phyloP scores from a whole-genome alignment of 192 early-diverging fungal genomes.

The Backusella tuberculispora region DNA sequence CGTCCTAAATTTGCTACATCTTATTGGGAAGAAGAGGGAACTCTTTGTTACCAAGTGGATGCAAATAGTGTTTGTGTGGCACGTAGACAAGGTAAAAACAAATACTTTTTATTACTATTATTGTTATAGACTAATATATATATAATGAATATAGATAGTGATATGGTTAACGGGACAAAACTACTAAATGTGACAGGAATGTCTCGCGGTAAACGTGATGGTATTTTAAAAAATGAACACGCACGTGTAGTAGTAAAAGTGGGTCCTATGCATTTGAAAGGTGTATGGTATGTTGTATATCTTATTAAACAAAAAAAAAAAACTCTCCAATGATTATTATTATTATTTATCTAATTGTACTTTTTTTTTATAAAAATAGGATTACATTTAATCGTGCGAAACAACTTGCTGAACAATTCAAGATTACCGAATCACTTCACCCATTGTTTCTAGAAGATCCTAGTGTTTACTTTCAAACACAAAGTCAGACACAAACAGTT shows the following conservation, averaged over 20 bases:
- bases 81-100: constrained; percentile 49
- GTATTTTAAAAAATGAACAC: constrained; percentile 72
- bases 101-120: background rate
- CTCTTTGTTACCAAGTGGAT: constrained; percentile 68
- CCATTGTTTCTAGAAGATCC: constrained; percentile 80
- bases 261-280: constrained; percentile 74
- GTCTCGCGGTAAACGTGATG: constrained; percentile 73
- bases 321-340: background rate
- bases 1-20: constrained; percentile 51
- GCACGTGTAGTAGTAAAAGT: constrained; percentile 69
- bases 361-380: constrained; percentile 26
- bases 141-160: constrained; percentile 60
- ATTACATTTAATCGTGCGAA: constrained; percentile 70
- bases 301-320: constrained; percentile 11
- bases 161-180: constrained; percentile 75
- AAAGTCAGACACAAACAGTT: background rate
- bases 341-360: background rate
- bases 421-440: constrained; percentile 69
- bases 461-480: constrained; percentile 51
- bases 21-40: constrained; percentile 70
- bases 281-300: constrained; percentile 56
- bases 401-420: constrained; percentile 68
- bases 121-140: background rate
- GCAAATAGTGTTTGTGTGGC: constrained; percentile 64
- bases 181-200: constrained; percentile 70